phyloP scores from a whole-genome alignment of 257 asterid genomes.

The Primulina huaijiensis region DNA sequence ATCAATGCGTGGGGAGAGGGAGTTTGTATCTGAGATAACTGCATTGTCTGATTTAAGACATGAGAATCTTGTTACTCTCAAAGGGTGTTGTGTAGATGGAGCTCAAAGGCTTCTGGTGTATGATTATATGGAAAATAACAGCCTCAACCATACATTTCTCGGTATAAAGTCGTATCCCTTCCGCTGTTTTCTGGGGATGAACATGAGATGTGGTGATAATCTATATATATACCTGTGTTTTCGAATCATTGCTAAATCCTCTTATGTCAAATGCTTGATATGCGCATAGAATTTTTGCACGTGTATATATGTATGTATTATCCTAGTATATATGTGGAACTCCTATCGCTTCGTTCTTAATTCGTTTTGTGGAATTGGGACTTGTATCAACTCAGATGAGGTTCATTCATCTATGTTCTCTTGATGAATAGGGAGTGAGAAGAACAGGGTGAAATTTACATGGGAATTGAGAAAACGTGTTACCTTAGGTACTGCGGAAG shows the following conservation, averaged over 20 bases:
- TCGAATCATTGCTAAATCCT: not conserved
- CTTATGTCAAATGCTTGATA: not conserved
- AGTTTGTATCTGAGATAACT: slow-evolving; percentile 64
- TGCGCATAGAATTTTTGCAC: not conserved
- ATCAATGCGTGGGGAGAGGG: slow-evolving; percentile 78
- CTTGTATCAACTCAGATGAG: not conserved
- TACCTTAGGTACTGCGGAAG: slow-evolving; percentile 58
- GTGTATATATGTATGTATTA: not conserved
- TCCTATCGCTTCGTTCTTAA: no score
- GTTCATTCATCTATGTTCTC: not conserved
- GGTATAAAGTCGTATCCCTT: slow-evolving; percentile 32
- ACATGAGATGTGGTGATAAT: not conserved
- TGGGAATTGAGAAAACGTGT: slow-evolving; percentile 55
- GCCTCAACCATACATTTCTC: slow-evolving; percentile 52
- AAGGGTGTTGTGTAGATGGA: slow-evolving; percentile 71
- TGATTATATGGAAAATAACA: slow-evolving; percentile 67
- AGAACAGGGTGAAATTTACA: slow-evolving; percentile 47
- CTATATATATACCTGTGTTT: no score
- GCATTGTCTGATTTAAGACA: slow-evolving; percentile 63
- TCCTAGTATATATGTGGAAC: no score
- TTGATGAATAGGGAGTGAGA: slow-evolving; percentile 46
- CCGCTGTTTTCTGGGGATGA: no score
- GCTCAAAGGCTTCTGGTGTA: slow-evolving; percentile 59
- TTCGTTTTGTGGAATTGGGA: not conserved
- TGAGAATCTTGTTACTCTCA: slow-evolving; percentile 58